Evolutionary conservation across 495 filamentous ascomycete genomes (phyloP).

Genomic region (Daldinia grandis): DNA sequence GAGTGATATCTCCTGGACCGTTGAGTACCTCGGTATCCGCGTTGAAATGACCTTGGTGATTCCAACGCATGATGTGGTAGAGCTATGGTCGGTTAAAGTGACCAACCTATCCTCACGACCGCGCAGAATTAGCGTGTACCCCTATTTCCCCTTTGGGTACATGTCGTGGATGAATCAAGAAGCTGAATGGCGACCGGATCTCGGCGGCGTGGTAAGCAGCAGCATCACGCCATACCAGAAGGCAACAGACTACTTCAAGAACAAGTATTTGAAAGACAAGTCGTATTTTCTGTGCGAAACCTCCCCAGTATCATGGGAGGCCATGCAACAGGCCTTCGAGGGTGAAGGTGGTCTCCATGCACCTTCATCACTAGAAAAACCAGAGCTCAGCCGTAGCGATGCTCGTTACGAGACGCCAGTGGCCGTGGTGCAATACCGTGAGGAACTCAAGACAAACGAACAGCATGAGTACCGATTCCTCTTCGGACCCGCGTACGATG

Average conservation of each 20-base stretch:
- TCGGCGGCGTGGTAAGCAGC: slow-evolving; percentile 59
- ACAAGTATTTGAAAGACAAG: slow-evolving; percentile 65
- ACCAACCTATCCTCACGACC: slow-evolving; percentile 57
- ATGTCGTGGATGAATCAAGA: slow-evolving; percentile 70
- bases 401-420: slow-evolving; percentile 65
- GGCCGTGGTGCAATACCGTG: slow-evolving; percentile 62
- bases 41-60: slow-evolving; percentile 63
- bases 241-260: slow-evolving; percentile 64
- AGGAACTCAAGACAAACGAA: slow-evolving; percentile 50
- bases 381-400: slow-evolving; percentile 53
- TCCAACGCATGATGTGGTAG: slow-evolving; percentile 62
- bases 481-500: slow-evolving; percentile 62
- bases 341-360: slow-evolving; percentile 65
- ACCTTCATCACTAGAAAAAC: slow-evolving; percentile 52
- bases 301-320: slow-evolving; percentile 59
- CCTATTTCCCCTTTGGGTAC: slow-evolving; percentile 66
- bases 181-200: slow-evolving; percentile 57
- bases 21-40: slow-evolving; percentile 59
- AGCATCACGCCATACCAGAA: slow-evolving; percentile 65
- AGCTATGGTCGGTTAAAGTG: slow-evolving; percentile 64
- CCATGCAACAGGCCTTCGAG: slow-evolving; percentile 60
- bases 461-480: slow-evolving; percentile 61
- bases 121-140: slow-evolving; percentile 60
- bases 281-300: slow-evolving; percentile 65
- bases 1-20: slow-evolving; percentile 61